Percentiles rank a stretch among this genome's conserved stretches.
Evolutionary conservation across 1,284 basidiomycete genomes (phyloP).

Genomic region (Pseudozyma flocculosa): DNA sequence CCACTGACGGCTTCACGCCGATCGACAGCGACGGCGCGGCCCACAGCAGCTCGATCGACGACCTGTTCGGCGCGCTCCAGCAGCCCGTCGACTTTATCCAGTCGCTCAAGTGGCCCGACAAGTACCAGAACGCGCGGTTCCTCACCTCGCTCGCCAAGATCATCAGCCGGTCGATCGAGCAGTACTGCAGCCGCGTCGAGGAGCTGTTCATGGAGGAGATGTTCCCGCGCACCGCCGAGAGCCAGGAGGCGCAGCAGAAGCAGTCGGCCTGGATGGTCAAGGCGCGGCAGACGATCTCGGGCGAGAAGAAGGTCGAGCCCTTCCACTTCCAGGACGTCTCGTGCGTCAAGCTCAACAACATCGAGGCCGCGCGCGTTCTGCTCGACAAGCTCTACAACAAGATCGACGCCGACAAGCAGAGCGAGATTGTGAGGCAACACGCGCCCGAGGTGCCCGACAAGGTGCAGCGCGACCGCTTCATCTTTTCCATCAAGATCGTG

Average conservation of each 20-base stretch:
- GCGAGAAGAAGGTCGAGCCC: conserved; percentile 85
- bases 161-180: conserved; percentile 84
- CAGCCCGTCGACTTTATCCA: conserved; percentile 86
- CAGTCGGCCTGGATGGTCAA: conserved; percentile 93
- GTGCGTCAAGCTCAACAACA: conserved; percentile 96
- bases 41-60: conserved; percentile 92
- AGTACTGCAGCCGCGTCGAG: conserved; percentile 85
- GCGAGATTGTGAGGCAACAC: conserved; percentile 64
- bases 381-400: conserved; percentile 91
- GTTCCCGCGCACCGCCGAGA: conserved; percentile 69
- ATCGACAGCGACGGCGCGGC: conserved; percentile 67
- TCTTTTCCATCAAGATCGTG: conserved; percentile 92
- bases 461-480: conserved; percentile 61
- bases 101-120: conserved; percentile 87
- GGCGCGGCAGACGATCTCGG: conserved; percentile 74
- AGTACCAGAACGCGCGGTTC: conserved; percentile 84
- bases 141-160: conserved; percentile 76
- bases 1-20: conserved; percentile 63
- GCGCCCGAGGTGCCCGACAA: conserved; percentile 60
- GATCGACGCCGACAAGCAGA: conserved; percentile 85
- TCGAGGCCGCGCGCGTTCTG: conserved; percentile 84
- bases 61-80: conserved; percentile 89
- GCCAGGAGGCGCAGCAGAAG: conserved; percentile 60
- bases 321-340: conserved; percentile 87
- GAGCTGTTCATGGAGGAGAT: conserved; percentile 89